phyloP scores from a whole-genome alignment of 768 basidiomycete species.

The Termitomyces sp. region DNA sequence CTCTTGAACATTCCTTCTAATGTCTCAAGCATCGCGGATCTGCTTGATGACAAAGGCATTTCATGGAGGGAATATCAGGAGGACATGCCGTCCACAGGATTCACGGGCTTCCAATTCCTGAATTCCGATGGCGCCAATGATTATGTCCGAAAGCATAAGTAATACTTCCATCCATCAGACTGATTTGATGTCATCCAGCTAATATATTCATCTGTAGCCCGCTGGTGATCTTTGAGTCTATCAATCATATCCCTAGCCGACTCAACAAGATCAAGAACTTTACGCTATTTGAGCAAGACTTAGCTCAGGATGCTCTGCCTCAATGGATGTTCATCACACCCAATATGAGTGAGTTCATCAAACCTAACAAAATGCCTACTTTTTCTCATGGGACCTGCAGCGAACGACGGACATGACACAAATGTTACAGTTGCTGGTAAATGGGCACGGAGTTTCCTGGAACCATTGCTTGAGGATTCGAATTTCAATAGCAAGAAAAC shows the following conservation, averaged over 20 bases:
- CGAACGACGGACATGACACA: constrained; percentile 60
- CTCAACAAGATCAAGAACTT: constrained; percentile 47
- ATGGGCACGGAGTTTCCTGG: constrained; percentile 47
- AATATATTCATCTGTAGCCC: constrained; percentile 21
- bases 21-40: constrained; percentile 52
- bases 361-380: neutral
- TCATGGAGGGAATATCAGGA: constrained; percentile 63
- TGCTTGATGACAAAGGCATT: constrained; percentile 50
- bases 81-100: constrained; percentile 48
- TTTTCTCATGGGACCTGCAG: constrained; percentile 10
- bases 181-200: neutral
- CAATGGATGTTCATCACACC: constrained; percentile 64
- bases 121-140: constrained; percentile 19
- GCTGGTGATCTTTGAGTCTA: constrained; percentile 43
- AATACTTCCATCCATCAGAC: neutral
- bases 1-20: constrained; percentile 34
- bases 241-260: constrained; percentile 36
- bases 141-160: constrained; percentile 28
- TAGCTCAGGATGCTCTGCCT: constrained; percentile 41
- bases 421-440: constrained; percentile 36
- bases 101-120: constrained; percentile 29
- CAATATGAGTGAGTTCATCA: constrained; percentile 33
- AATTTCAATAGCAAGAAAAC: constrained; percentile 51
- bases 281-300: constrained; percentile 54
- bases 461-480: constrained; percentile 41